These are phyloP conservation scores for Phytopythium delawarense DNA, from an alignment of 352 stramenopile genomes.

Conservation along the genomic window DNA sequence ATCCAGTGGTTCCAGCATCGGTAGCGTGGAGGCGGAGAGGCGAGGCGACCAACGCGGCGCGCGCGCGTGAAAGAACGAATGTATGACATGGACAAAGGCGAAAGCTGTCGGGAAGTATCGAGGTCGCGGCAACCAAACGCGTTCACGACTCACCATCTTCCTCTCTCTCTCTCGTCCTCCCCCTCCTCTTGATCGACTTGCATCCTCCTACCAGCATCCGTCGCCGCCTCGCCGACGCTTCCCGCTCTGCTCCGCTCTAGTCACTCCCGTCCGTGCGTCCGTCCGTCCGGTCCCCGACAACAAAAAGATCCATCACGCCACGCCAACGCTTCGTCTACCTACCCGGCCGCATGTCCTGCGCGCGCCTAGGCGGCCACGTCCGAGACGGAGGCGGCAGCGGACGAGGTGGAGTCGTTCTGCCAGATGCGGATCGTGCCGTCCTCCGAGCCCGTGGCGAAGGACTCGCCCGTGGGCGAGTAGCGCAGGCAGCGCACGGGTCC, in stretches of 20 bases:
- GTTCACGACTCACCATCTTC: background rate
- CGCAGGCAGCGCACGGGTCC: conserved; percentile 96
- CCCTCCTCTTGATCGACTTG: background rate
- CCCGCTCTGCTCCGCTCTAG: background rate
- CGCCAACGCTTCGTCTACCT: conserved; percentile 2
- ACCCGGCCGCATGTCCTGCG: background rate
- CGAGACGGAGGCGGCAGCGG: conserved; percentile 55
- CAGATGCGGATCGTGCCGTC: conserved; percentile 98
- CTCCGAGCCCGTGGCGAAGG: conserved; percentile 95
- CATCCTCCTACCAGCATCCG: background rate
- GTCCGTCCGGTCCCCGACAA: background rate
- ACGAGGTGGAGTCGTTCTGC: conserved; percentile 75
- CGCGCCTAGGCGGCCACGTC: conserved; percentile 26
- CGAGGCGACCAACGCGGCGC: background rate
- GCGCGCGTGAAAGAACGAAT: background rate
- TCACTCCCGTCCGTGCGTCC: background rate
- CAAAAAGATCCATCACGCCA: background rate
- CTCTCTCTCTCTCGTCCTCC: background rate
- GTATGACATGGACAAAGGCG: background rate
- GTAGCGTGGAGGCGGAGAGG: conserved; percentile 8
- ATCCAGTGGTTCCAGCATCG: conserved; percentile 80
- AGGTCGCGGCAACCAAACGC: background rate
- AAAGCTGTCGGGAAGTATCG: background rate
- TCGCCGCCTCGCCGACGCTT: background rate
- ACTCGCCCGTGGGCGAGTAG: conserved; percentile 91